phyloP scores from a whole-genome alignment of 2,329 filamentous ascomycete genomes.

The Aspergillus sclerotialis region DNA sequence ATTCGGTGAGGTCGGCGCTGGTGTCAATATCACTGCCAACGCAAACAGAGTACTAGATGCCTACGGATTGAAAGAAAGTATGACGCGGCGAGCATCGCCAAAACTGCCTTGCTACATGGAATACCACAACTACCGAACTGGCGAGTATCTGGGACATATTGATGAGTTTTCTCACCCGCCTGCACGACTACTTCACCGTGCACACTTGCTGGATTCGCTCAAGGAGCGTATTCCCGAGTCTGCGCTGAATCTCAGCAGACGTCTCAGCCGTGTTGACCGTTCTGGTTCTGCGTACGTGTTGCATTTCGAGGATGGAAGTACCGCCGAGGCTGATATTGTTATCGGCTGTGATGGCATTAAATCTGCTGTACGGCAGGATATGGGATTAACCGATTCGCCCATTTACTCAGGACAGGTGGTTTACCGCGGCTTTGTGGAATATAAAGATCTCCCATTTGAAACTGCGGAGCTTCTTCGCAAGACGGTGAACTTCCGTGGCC shows the following conservation, averaged over 20 bases:
- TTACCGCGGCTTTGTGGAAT: constrained; percentile 30
- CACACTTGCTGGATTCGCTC: constrained; percentile 28
- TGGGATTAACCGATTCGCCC: constrained; percentile 21
- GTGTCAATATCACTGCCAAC: constrained; percentile 33
- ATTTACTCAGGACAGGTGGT: constrained; percentile 32
- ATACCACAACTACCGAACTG: constrained; percentile 20
- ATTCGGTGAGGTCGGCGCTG: constrained; percentile 32
- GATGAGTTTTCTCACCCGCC: constrained; percentile 19
- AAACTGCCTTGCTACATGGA: constrained; percentile 22
- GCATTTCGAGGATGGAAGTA: constrained; percentile 38
- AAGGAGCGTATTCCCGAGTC: constrained; percentile 23
- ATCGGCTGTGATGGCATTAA: constrained; percentile 46
- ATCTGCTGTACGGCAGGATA: constrained; percentile 35
- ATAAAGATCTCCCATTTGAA: constrained; percentile 22
- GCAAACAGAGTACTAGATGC: constrained; percentile 16
- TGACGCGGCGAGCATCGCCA: constrained; percentile 21
- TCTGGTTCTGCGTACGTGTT: constrained; percentile 21
- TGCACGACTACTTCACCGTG: constrained; percentile 21
- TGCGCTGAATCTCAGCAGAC: constrained; percentile 20
- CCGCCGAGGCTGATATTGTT: constrained; percentile 35
- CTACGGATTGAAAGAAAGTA: constrained; percentile 4
- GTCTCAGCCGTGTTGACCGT: constrained; percentile 13
- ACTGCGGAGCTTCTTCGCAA: constrained; percentile 23
- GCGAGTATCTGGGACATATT: constrained; percentile 23
- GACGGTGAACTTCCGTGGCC: constrained; percentile 29